Percentiles rank a stretch among this genome's conserved stretches.
Evolutionary conservation across 176 grass and related monocot genomes (phyloP).

Genomic region (Elaeis guineensis): DNA sequence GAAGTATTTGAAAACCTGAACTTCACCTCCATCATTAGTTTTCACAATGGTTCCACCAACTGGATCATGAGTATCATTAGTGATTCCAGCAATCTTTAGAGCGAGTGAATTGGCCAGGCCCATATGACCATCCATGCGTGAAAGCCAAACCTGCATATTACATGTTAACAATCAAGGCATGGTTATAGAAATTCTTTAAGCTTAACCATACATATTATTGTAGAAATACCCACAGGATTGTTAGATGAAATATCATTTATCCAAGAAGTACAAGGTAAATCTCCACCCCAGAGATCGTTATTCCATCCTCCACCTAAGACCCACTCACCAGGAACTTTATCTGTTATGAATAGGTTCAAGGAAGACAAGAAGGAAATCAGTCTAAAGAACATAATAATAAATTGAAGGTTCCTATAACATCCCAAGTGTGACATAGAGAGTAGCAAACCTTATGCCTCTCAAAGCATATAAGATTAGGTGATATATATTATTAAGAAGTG

Average conservation of each 20-base stretch:
- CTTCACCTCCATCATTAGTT: constrained; percentile 58
- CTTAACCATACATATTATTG: no score
- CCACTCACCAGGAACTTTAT: constrained; percentile 56
- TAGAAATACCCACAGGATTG: constrained; percentile 57
- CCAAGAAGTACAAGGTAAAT: constrained; percentile 61
- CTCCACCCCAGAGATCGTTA: constrained; percentile 66
- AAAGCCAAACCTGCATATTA: constrained; percentile 63
- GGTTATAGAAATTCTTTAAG: no score
- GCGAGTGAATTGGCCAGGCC: constrained; percentile 81
- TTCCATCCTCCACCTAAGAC: constrained; percentile 81
- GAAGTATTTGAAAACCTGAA: constrained; percentile 7
- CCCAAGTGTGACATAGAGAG: no score
- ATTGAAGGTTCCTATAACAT: no score
- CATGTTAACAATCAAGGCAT: no score
- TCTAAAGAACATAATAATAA: no score
- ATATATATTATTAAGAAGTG: no score
- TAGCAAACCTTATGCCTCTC: no score
- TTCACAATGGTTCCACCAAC: constrained; percentile 66
- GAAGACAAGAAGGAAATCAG: not conserved
- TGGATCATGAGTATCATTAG: constrained; percentile 43
- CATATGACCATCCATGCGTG: constrained; percentile 84
- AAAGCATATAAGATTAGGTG: no score
- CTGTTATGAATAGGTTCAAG: constrained; percentile 22
- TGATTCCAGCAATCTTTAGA: constrained; percentile 63
- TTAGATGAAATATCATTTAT: constrained; percentile 65